Base-by-base conservation (phyloP, 371 early-diverging fungal species). In the Mortierella sp. region DNA sequence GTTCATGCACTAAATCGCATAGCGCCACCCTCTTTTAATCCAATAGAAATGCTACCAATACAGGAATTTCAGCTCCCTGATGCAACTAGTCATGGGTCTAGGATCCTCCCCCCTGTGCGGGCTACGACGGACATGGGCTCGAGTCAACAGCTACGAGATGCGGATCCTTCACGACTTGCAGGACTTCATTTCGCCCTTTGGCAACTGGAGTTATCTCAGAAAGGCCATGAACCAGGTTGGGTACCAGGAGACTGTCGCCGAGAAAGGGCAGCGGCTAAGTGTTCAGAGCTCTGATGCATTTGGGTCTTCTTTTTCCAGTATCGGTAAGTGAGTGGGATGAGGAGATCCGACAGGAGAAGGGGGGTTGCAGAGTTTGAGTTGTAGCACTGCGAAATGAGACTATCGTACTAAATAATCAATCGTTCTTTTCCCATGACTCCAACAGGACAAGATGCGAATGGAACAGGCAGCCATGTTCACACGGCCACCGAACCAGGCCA, bases 1-100 rank as follows among this genome's bases (percentile, higher is more conserved):
- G 5, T 21, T 11, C 16, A 4, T 34, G 34, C 34, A 37, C 37
- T 64, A 19, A 64, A 19, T 19, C 3, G 14, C 16, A 61, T 11
- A 1, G 1, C 5, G 5, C 13, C 19, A 31, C 51, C 3, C 40
- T 19, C 26, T 31, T 51, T 53, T 16, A 28, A 10, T 44, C 28
- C n/a, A 11, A 51, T 70, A 91, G 90, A 92, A 93, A 87, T 93
- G 93, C 37, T 89, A 90, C 59, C 93, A 91, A 31, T 91, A 92
- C 55, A 84, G 90, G 13, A 93, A 93, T 74, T 93, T 90, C 75
- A 93, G 90, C 71, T 91, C 92, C 3, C 70, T 93, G 8, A 90
- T 91, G 79, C 93, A 93, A 55, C 87, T 93, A 37, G 80, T 93
- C n/a, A 82, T 93, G 64, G 93, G 92, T 0, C 72, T 93, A 8